phyloP scores from a whole-genome alignment of 805 yeast genomes.

The Nakazawaea anatomiae region DNA sequence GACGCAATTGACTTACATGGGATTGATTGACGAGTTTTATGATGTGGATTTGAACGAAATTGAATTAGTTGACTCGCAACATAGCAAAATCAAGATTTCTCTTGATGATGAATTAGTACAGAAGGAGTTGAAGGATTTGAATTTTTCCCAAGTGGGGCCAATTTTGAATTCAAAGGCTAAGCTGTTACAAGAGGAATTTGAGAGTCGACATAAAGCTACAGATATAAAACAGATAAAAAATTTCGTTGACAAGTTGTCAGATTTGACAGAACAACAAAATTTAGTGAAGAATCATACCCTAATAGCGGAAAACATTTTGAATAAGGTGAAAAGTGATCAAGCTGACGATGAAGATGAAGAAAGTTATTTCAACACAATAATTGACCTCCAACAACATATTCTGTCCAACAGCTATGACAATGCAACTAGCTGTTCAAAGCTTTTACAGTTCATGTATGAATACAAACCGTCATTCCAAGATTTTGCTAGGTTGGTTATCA shows the following conservation, averaged over 20 bases:
- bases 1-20: constrained; percentile 76
- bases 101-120: constrained; percentile 44
- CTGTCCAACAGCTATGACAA: constrained; percentile 46
- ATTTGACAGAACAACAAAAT: constrained; percentile 61
- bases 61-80: constrained; percentile 12
- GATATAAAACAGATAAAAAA: constrained; percentile 60
- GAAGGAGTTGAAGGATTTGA: constrained; percentile 48
- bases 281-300: constrained; percentile 66
- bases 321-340: constrained; percentile 29
- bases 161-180: constrained; percentile 67
- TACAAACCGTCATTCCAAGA: constrained; percentile 32
- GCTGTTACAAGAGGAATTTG: constrained; percentile 62
- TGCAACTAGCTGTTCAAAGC: constrained; percentile 26
- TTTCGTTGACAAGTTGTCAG: constrained; percentile 66
- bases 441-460: constrained; percentile 46
- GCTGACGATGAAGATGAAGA: constrained; percentile 17
- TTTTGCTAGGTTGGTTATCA: constrained; percentile 46
- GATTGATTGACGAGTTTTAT: constrained; percentile 70
- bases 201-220: constrained; percentile 48
- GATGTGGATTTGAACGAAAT: constrained; percentile 39
- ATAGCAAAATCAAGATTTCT: constrained; percentile 5
- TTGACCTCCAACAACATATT: constrained; percentile 68
- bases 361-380: constrained; percentile 34
- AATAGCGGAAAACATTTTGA: constrained; percentile 61
- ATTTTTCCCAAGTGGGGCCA: constrained; percentile 77